Base-by-base conservation (phyloP, 768 basidiomycete species). In the Tubosaeta sp. region DNA sequence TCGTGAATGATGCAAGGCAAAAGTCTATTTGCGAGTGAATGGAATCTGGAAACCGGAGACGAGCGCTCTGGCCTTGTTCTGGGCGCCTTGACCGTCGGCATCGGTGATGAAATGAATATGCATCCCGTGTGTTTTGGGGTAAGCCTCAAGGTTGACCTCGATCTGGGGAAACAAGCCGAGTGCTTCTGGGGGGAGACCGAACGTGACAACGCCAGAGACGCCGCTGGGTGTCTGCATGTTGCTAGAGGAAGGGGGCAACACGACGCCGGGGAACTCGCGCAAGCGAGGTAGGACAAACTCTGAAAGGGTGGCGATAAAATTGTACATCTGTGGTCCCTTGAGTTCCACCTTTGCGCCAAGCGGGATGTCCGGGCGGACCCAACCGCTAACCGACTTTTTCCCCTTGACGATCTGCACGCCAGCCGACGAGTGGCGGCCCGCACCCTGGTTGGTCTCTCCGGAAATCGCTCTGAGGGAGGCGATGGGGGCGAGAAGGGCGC, bases 261-360 rank as follows among this genome's bases (percentile, higher is more conserved):
- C 67, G 56, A 99, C 64, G 25, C 95, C 96, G 11, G 77, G 75
- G 73, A 93, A 99, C 62, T 97, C 94, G 62, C 94, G 82, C 46
- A 96, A 69, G 19, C 95, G 84, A 1, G 95, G 95, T n/a, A 97
- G 73, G 52, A 99, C 95, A 63, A 97, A 96, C 63, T 97, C 93
- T 61, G 84, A 82, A 60, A 99, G 79, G 8, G 83, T 84, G 50
- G 82, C 82, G 50, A 98, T 74, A 70, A 98, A 97, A 60, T 91
- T 88, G 74, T 91, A 97, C 94, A 98, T 97, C 59, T 86, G 82
- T 43, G 87, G 84, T 13, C 94, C 94, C 64, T 82, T 84, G 59
- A 99, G 71, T 65, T 90, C 90, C 53, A 97, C 92, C 73, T 94
- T 94, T 56, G 81, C 91, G 53, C 92, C 93, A 18, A 87, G 73